These are phyloP conservation scores for Saccharomyces paradoxus DNA, from an alignment of 805 yeast species.

Conservation along the genomic window DNA sequence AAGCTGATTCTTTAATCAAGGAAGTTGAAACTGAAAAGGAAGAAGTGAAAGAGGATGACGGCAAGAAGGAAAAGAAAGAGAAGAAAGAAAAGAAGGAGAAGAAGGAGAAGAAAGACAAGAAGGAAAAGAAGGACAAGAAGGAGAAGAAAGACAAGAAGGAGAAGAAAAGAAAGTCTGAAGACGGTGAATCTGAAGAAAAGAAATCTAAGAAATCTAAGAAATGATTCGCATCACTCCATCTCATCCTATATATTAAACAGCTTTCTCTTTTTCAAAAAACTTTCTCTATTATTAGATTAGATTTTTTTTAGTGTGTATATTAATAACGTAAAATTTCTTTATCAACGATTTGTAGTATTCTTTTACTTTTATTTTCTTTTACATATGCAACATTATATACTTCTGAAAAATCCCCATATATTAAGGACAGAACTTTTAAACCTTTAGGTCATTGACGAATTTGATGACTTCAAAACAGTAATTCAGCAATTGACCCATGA, in stretches of 20 bases:
- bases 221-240: conserved; percentile 14
- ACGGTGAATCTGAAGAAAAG: conserved; percentile 26
- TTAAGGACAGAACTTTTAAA: not conserved
- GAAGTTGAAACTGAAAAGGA: conserved; percentile 31
- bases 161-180: conserved; percentile 30
- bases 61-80: conserved; percentile 43
- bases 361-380: not conserved
- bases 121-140: conserved; percentile 42
- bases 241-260: not conserved
- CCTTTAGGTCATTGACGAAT: not conserved
- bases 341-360: not conserved
- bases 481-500: conserved; percentile 13
- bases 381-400: not conserved
- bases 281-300: not conserved
- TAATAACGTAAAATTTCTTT: not conserved
- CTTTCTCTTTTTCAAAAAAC: not conserved
- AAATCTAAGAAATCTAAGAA: conserved; percentile 38
- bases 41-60: conserved; percentile 42
- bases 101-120: conserved; percentile 48
- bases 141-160: conserved; percentile 33
- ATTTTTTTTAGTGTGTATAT: not conserved
- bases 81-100: conserved; percentile 55
- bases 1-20: conserved; percentile 43
- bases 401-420: not conserved
- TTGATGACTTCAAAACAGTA: conserved; percentile 14